Evolutionary conservation across 495 filamentous ascomycete genomes (phyloP), one percentile per base, ranked within the genome.

Genomic region (Usnea hakonensis): DNA sequence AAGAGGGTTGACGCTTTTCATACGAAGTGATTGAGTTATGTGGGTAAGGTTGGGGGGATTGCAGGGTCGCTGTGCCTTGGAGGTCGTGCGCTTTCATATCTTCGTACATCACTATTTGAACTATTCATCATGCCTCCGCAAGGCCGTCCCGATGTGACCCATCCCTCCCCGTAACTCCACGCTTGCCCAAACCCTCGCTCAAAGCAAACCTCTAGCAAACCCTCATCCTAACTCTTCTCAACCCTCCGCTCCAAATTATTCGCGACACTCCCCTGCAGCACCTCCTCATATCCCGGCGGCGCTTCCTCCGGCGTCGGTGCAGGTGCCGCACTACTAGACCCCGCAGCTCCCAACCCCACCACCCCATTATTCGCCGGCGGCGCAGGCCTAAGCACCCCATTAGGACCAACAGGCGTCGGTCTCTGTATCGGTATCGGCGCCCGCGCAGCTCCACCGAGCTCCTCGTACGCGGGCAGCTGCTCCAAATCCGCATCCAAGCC

Each of bases 221-320:
- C 33, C 10, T 13, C 11, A 0, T 17, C 33, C n/a, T 57, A 40
- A 10, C 19, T 33, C 14, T 41, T 56, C 60, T 52, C 50, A 7
- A 46, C 60, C 40, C 40, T 62, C 30, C 38, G 32, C 67, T 87
- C 85, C 28, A 86, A 65, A 55, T 82, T 83, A 30, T 83, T 72
- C 35, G 76, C 84, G n/a, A 96, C 78, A 64, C 87, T 90, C 63
- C 88, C 84, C 60, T 84, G 80, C 73, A 96, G 94, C 35, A 87
- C 89, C 70, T 96, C 91, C 69, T 97, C 89, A 72, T 98, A 98
- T 40, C 89, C 90, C 38, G 94, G 94, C 36, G 94, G 94, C 19
- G 92, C 91, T 63, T 93, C 94, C 62, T 83, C 76, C 0, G 91
- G 91, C 23, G 78, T 78, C 69, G 64, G 43, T 38, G 40, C 55